Base-by-base conservation (phyloP, 2,329 filamentous ascomycete genomes). In the Paecilomyces sp. region DNA sequence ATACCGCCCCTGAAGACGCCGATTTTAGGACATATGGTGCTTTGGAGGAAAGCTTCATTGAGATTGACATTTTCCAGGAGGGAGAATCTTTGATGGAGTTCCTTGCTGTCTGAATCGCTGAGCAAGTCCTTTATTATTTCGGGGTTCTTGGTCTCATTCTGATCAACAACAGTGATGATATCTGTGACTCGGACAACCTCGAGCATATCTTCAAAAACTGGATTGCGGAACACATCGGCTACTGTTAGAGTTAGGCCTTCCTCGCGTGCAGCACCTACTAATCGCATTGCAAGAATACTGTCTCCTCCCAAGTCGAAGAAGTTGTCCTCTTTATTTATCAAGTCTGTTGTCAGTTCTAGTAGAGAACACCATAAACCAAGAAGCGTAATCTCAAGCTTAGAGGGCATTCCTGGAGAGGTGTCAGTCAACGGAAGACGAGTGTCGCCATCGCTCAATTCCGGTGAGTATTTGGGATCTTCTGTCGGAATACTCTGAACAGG, bases 21-120 rank as follows among this genome's bases (percentile, higher is more conserved):
- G 3, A 88, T 78, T 53, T 79, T 77, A 0, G 83, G 79, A 18
- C 76, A 77, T 31, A 88, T 78, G 1, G 72, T 70, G n/a, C 77
- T 73, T 3, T 78, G 72, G 11, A 84, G 67, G 56, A 84, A 82
- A 0, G 69, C 56, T 18, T 61, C 57, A 15, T 64, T 61, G 22
- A 64, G 55, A 51, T 62, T 62, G 3, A 60, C 60, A 4, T 58
- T 58, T 52, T 59, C 62, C 2, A 63, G 58, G 3, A 63, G 59
- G 30, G 61, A 55, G 54, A 63, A 63, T 15, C 57, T 53, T 33
- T 61, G 57, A 25, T 60, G 58, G 25, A 62, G 54, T 54, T 53
- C 51, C 24, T 54, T 33, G 6, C 58, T 50, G 15, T 50, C 52
- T 11, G 55, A 55, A 1, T 56, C 47, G 34, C 64, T 62, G 41